Conservation (phyloP, 2,329 filamentous ascomycete genomes). For the Beauveria varroae region DNA sequence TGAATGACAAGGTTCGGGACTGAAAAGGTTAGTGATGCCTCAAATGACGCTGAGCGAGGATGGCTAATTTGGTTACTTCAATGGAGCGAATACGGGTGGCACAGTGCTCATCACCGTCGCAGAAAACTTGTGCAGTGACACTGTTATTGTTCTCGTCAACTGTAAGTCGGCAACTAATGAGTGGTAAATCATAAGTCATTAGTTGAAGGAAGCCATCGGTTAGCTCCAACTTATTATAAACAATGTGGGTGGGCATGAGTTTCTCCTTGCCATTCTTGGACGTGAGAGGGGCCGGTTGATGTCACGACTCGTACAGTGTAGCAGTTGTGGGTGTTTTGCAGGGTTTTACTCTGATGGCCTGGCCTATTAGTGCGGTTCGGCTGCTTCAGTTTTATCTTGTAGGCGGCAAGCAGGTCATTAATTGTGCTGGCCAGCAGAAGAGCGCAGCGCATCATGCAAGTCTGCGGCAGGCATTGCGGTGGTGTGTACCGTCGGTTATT, state of each 20-base stretch:
- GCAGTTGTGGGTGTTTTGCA: neutral
- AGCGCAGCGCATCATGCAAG: neutral
- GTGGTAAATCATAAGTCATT: too few species aligned
- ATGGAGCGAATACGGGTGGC: neutral
- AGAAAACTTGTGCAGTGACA: neutral
- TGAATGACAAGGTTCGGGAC: too few species aligned
- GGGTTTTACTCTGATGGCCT: neutral
- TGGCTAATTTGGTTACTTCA: neutral
- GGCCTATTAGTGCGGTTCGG: neutral
- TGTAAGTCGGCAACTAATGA: too few species aligned
- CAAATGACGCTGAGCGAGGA: neutral
- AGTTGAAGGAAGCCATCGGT: neutral
- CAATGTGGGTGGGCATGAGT: conserved; percentile 1
- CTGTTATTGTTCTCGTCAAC: neutral
- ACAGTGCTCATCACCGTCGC: neutral
- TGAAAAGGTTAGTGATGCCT: neutral
- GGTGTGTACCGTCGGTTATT: neutral
- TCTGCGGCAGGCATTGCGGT: neutral
- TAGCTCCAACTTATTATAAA: neutral
- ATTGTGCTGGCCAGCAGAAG: neutral
- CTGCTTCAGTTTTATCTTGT: neutral
- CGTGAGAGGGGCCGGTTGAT: neutral
- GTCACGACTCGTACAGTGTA: conserved; percentile 7
- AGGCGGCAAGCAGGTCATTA: neutral
- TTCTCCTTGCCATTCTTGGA: conserved; percentile 5